Base-by-base conservation (phyloP, 192 early-diverging fungal genomes). In the Rhizophagus clarus region DNA sequence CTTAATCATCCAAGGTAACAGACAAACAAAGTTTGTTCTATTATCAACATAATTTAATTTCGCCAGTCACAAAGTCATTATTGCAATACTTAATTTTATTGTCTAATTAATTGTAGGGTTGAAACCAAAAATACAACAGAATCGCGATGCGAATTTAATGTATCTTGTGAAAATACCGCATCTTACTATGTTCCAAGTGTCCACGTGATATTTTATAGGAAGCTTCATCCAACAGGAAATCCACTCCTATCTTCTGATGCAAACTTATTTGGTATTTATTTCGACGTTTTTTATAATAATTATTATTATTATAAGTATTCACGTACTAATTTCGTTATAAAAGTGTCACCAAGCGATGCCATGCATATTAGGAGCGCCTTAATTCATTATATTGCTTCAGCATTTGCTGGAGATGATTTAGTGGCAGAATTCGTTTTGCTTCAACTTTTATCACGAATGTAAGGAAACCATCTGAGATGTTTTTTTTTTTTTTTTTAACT, bases 381-480 rank as follows among this genome's bases (percentile, higher is more conserved):
- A 63, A 80, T 89, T 2, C 79, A 85, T n/a, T 89, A 94, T 79
- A 88, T 95, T 82, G 80, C 89, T 9, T 64, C 85, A 3, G 87
- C 86, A 17, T 85, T 95, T 45, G 84, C 85, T 28, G 91, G 88
- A 22, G 94, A 94, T 84, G 71, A 81, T 12, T 77, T 94, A 79
- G 91, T 88, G 31, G 92, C 93, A 4, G 91, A 93, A 76, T 91
- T 89, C 49, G 86, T 94, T 24, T 81, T 94, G 37, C 85, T 95
- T 10, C 91, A 94, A 72, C 81, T 93, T 40, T 82, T 94, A 61
- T 91, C 93, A 8, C 85, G 85, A 84, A 81, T 88, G 90, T 91
- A 86, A 82, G 86, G 24, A 37, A 40, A 4, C 14, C 12, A 8
- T 17, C 11, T 26, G 8, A 2, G 12, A 8, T 31, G 0, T 15